Percentiles rank a stretch among this genome's conserved stretches.
Conservation (phyloP, 2,329 filamentous ascomycete species). For the Scedosporium aurantiacum region DNA sequence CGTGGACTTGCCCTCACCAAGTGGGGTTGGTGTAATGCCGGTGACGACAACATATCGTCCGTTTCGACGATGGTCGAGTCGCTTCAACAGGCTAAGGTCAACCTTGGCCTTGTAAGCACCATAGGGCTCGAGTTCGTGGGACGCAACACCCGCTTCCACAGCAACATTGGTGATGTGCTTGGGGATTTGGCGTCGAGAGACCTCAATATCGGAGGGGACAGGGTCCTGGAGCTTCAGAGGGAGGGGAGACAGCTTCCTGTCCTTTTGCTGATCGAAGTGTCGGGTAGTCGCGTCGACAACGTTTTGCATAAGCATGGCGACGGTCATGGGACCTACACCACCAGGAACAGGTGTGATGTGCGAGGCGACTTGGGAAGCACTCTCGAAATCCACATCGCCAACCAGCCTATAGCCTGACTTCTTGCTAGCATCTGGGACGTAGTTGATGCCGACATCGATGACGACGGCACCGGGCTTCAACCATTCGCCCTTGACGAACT, state of each 20-base stretch:
- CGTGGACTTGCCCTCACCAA: constrained; percentile 96
- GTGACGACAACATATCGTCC: constrained; percentile 88
- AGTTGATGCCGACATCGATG: constrained; percentile 97
- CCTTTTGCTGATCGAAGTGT: constrained; percentile 75
- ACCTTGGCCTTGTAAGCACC: constrained; percentile 96
- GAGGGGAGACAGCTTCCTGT: constrained; percentile 69
- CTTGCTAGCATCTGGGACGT: constrained; percentile 75
- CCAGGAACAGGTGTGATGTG: constrained; percentile 93
- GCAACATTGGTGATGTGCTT: constrained; percentile 82
- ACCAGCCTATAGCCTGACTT: constrained; percentile 89
- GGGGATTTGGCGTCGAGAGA: constrained; percentile 82
- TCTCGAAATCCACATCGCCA: constrained; percentile 87
- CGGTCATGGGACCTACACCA: constrained; percentile 96
- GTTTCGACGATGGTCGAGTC: constrained; percentile 76
- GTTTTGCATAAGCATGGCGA: constrained; percentile 95
- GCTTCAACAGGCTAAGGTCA: constrained; percentile 67
- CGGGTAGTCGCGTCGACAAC: constrained; percentile 75
- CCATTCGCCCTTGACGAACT: constrained; percentile 91
- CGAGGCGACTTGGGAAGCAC: constrained; percentile 74
- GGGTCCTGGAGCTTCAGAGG: constrained; percentile 68
- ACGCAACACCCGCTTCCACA: constrained; percentile 73
- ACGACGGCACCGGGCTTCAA: constrained; percentile 90
- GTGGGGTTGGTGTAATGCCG: constrained; percentile 90
- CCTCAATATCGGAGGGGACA: constrained; percentile 90
- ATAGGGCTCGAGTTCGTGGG: constrained; percentile 88